phyloP scores from a whole-genome alignment of 148 eudicot genomes.

The Cornus kousa region DNA sequence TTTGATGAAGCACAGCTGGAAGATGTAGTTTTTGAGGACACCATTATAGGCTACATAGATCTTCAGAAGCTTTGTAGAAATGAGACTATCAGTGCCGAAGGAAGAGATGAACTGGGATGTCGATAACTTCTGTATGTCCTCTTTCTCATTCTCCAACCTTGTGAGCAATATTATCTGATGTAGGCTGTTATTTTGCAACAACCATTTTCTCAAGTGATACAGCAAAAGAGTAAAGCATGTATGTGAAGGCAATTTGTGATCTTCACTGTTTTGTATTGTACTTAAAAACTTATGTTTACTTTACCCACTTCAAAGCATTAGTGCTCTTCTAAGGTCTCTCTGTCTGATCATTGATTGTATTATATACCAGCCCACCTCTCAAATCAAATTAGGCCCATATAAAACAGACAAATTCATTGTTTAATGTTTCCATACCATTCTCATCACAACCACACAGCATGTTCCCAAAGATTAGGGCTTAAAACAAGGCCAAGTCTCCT shows the following conservation, averaged over 20 bases:
- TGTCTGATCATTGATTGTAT: too few species aligned
- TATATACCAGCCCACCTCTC: too few species aligned
- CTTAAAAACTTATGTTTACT: too few species aligned
- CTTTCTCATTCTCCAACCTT: not conserved
- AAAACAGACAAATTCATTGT: too few species aligned
- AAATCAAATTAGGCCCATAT: too few species aligned
- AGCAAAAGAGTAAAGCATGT: not conserved
- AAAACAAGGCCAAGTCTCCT: too few species aligned
- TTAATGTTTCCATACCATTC: too few species aligned
- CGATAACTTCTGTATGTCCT: conserved; percentile 14
- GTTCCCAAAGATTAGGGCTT: too few species aligned
- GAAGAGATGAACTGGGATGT: conserved; percentile 54
- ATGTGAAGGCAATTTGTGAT: not conserved
- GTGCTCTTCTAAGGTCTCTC: too few species aligned
- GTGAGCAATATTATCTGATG: not conserved
- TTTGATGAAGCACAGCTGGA: conserved; percentile 65
- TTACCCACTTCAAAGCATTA: too few species aligned
- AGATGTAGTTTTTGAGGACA: conserved; percentile 79
- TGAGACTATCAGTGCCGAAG: conserved; percentile 43
- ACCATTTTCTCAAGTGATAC: not conserved
- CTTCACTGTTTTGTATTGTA: not conserved
- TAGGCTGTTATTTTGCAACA: not conserved
- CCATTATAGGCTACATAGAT: conserved; percentile 63
- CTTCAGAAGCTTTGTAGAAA: conserved; percentile 59
- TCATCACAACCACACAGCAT: too few species aligned